Base-by-base conservation (phyloP, 352 stramenopile species). In the Phytopythium kandeliae region DNA sequence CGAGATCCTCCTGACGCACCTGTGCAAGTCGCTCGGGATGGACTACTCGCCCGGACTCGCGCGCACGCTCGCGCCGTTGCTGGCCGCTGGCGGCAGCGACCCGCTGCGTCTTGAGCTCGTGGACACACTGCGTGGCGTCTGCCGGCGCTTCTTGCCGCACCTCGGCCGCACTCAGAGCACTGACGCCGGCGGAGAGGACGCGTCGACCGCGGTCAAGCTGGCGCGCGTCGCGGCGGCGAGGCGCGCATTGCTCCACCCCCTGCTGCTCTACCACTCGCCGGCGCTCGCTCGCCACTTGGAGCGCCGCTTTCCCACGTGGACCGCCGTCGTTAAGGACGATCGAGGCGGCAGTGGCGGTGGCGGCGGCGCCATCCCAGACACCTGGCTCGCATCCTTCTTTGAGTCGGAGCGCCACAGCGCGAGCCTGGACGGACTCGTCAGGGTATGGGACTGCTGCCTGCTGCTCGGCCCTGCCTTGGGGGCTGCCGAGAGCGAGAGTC, bases 331-430 rank as follows among this genome's bases (percentile, higher is more conserved):
- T 28, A 42, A 50, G 4, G 58, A 65, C 10, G 62, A 72, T 31
- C 28, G 30, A 10, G 44, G 22, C 17, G n/a, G 40, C 22, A 12
- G 3, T 7, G 26, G 22, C 22, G 21, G 2, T 13, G 42, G 51
- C n/a, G 3, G 51, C n/a, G 3, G 54, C 1, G 67, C 66, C 15
- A 70, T 93, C 26, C 70, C 71, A 5, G 78, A 89, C 41, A 67
- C 74, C 22, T 93, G 83, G 83, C 22, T 93, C n/a, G 57, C 55
- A 11, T 92, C 83, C 4, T 76, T 93, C 55, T 91, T 91, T 30
- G 83, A 93, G 50, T 69, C 51, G 7, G 66, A 85, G 26, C 57
- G 49, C 11, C 55, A 77, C 17, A 58, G 53, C 17, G 56, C 56
- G 17, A 63, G 65, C 28, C 75, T 93, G 26, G 74, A 89, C 21